Conservation (phyloP, 148 eudicot genomes). For the Polygonum aviculare region DNA sequence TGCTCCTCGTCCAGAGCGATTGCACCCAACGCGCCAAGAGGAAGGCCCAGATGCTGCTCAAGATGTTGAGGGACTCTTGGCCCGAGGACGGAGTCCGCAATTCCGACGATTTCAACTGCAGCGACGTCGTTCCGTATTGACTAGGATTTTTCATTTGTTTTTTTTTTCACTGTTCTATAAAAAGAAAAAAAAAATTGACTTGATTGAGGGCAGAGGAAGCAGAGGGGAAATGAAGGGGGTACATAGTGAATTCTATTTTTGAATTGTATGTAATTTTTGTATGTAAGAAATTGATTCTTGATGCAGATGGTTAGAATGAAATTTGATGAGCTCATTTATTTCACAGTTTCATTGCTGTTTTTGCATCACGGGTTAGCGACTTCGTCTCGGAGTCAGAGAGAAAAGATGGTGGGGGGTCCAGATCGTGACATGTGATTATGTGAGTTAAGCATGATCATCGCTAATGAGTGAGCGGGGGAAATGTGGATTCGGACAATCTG, state of each 20-base stretch:
- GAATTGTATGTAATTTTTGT: constrained; percentile 3
- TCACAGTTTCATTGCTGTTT: not conserved
- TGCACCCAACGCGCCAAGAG: constrained; percentile 77
- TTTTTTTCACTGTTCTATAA: not conserved
- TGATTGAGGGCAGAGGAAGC: not conserved
- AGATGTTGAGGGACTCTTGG: constrained; percentile 71
- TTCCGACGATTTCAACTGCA: constrained; percentile 61
- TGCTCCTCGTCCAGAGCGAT: constrained; percentile 77
- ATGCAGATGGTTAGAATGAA: not conserved
- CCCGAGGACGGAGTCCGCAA: constrained; percentile 47
- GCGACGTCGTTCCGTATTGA: constrained; percentile 66
- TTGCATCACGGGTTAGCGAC: no score
- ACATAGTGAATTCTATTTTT: constrained; percentile 5
- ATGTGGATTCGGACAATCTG: not conserved
- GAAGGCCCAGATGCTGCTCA: constrained; percentile 74
- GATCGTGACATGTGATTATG: not conserved
- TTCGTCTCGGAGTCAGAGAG: not conserved
- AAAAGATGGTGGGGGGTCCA: not conserved
- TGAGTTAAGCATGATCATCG: not conserved
- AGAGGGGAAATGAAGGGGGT: not conserved
- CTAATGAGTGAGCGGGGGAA: not conserved
- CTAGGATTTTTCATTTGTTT: not conserved
- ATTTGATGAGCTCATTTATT: not conserved
- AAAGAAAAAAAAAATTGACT: not conserved
- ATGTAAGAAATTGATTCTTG: not conserved